Base-by-base conservation (phyloP, 441 rosid genomes). In the Euphorbia schlechtendalii region DNA sequence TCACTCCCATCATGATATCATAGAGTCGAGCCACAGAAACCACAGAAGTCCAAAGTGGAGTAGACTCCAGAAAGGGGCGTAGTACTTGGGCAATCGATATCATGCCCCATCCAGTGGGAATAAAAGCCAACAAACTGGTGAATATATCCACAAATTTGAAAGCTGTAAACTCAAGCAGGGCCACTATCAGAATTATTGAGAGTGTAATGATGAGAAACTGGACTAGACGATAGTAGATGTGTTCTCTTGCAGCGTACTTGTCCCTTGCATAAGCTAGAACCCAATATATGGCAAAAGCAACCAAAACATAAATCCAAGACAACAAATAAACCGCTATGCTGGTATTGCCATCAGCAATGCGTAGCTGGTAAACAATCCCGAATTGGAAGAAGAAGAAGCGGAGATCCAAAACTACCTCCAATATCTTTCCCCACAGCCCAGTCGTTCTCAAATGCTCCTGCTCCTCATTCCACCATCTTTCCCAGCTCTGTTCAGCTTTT, bases 391-490 rank as follows among this genome's bases (percentile, higher is more conserved):
- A 84, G 83, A 92, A 92, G 80, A 85, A 92, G 48, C 98, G 87
- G 3, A 92, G 96, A 76, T 86, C 90, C 67, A 90, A 75, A 69
- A 90, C 73, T 51, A 86, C 61, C 85, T 92, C 98, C 64, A 83
- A 34, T 58, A 82, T 5, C 73, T 71, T 77, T 55, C 96, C 98
- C 83, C 71, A 64, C 12, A 32, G 18, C 21, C 96, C 96, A 40
- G 98, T 85, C 57, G 86, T 85, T 69, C 85, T 79, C 68, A 92
- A 78, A 77, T 92, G 97, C 68, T 86, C 92, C 56, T 92, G 97
- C 74, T 92, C 98, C 78, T 88, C 98, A 2, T 71, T 52, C 98
- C 98, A 92, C 98, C 98, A 92, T 61, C 76, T 80, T 81, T 92
- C 98, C 98, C 98, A 92, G 77, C 96, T 89, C 79, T 88, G 82